Percentiles rank a stretch among this genome's conserved stretches.
Evolutionary conservation across 2,329 filamentous ascomycete genomes (phyloP).

Genomic region (Lizonia empirigonia): DNA sequence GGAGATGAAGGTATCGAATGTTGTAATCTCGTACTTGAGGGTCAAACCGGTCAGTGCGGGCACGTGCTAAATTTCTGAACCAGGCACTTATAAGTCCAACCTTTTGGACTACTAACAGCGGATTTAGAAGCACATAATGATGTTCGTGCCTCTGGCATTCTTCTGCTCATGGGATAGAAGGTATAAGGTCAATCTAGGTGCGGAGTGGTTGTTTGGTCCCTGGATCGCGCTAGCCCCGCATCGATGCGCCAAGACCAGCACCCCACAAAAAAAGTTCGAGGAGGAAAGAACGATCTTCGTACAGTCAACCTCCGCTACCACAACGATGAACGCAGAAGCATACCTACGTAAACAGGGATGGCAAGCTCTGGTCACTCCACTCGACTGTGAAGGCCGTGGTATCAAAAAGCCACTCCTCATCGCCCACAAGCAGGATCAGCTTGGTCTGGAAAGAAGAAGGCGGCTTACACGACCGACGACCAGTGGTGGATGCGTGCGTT

Average conservation of each 20-base stretch:
- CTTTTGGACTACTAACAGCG: too few relatives aligned
- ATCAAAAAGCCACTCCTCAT: slow-evolving; percentile 83
- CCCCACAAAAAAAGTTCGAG: slow-evolving; percentile 19
- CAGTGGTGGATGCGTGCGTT: slow-evolving; percentile 98
- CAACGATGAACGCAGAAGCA: slow-evolving; percentile 78
- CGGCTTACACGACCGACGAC: slow-evolving; percentile 63
- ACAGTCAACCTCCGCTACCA: slow-evolving; percentile 1
- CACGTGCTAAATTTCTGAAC: neutral
- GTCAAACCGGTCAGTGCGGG: neutral
- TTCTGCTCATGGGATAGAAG: too few relatives aligned
- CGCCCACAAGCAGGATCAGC: slow-evolving; percentile 78
- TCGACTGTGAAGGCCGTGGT: slow-evolving; percentile 77
- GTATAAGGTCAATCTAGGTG: too few relatives aligned
- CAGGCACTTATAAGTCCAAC: too few relatives aligned
- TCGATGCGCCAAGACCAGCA: slow-evolving; percentile 4
- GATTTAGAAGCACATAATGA: too few relatives aligned
- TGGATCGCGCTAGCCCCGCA: neutral
- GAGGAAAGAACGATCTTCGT: neutral
- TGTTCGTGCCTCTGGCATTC: too few relatives aligned
- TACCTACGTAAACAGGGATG: slow-evolving; percentile 87
- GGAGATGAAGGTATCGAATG: too few relatives aligned
- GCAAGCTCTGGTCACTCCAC: slow-evolving; percentile 83
- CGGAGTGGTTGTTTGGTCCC: too few relatives aligned
- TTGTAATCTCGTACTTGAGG: too few relatives aligned
- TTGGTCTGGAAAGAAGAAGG: slow-evolving; percentile 80